Evolutionary conservation across 2,329 filamentous ascomycete genomes (phyloP).

Genomic region (Endocalyx cinctus): DNA sequence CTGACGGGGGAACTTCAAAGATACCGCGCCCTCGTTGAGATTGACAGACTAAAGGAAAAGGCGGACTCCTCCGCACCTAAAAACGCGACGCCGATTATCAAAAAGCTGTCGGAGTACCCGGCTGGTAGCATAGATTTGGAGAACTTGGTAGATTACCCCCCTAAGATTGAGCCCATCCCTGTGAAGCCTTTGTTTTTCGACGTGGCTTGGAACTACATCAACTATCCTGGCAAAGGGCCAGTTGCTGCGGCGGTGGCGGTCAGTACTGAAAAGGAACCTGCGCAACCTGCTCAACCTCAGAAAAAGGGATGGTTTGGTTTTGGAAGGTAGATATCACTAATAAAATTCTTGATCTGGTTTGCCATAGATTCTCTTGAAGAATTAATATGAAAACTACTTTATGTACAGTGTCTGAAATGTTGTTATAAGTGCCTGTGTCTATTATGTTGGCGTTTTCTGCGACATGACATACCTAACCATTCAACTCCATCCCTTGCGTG

Average conservation of each 20-base stretch:
- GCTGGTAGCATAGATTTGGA: conserved; percentile 64
- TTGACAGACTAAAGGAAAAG: conserved; percentile 59
- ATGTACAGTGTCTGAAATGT: too few species aligned
- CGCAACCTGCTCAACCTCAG: conserved; percentile 38
- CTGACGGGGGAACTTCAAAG: conserved; percentile 71
- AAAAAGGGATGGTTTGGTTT: conserved; percentile 80
- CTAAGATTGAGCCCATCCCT: conserved; percentile 74
- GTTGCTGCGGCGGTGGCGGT: conserved; percentile 25
- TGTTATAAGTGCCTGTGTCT: too few species aligned
- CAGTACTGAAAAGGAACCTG: conserved; percentile 26
- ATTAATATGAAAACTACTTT: too few species aligned
- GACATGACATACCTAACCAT: conserved; percentile 15
- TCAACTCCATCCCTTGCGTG: conserved; percentile 15
- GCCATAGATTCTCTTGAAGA: too few species aligned
- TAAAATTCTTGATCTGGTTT: too few species aligned
- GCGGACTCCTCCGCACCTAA: conserved; percentile 39
- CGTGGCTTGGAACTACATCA: conserved; percentile 95
- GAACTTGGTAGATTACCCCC: conserved; percentile 83
- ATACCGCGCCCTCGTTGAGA: conserved; percentile 79
- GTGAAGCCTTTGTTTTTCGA: conserved; percentile 96
- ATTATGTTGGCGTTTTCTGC: conserved; percentile 14
- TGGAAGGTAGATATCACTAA: conserved; percentile 44
- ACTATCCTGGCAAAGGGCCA: conserved; percentile 67
- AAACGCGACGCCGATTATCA: conserved; percentile 57
- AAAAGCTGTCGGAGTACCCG: conserved; percentile 73